Conservation (phyloP, 495 filamentous ascomycete genomes). For the Penicillium parvum region DNA sequence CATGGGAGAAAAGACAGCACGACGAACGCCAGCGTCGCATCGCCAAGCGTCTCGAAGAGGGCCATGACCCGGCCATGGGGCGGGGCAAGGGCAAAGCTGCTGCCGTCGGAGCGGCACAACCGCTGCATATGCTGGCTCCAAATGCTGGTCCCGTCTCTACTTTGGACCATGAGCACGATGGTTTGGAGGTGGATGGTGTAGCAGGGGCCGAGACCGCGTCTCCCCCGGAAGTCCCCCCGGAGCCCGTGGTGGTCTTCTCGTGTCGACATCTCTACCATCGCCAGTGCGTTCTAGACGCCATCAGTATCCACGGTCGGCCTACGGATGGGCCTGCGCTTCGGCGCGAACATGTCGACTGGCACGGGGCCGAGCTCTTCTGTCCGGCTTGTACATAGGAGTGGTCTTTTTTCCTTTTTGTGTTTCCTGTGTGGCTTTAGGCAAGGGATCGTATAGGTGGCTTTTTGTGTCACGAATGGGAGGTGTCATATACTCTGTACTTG, state of each 20-base stretch:
- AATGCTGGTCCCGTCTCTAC: constrained; percentile 11
- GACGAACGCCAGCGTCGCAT: constrained; percentile 35
- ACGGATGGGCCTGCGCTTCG: constrained; percentile 14
- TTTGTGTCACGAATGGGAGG: background rate
- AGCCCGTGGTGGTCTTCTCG: constrained; percentile 48
- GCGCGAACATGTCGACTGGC: constrained; percentile 25
- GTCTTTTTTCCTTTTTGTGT: constrained; percentile 16
- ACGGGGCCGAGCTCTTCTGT: constrained; percentile 35
- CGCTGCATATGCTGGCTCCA: constrained; percentile 10
- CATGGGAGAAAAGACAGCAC: constrained; percentile 66
- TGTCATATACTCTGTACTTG: constrained; percentile 7
- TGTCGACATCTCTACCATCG: constrained; percentile 54
- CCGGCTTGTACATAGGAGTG: constrained; percentile 35
- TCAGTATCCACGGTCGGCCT: constrained; percentile 15
- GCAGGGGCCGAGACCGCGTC: constrained; percentile 6
- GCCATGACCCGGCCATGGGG: constrained; percentile 25
- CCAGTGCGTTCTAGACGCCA: constrained; percentile 37
- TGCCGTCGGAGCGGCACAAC: constrained; percentile 21
- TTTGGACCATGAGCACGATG: constrained; percentile 10
- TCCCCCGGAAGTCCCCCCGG: constrained; percentile 7
- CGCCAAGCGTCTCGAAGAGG: constrained; percentile 25
- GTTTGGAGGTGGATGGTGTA: constrained; percentile 16
- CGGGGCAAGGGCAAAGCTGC: constrained; percentile 44
- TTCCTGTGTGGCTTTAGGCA: constrained; percentile 13
- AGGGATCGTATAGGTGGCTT: constrained; percentile 1